phyloP scores from a whole-genome alignment of 306 rosid genomes.

The Dryas drummondii region DNA sequence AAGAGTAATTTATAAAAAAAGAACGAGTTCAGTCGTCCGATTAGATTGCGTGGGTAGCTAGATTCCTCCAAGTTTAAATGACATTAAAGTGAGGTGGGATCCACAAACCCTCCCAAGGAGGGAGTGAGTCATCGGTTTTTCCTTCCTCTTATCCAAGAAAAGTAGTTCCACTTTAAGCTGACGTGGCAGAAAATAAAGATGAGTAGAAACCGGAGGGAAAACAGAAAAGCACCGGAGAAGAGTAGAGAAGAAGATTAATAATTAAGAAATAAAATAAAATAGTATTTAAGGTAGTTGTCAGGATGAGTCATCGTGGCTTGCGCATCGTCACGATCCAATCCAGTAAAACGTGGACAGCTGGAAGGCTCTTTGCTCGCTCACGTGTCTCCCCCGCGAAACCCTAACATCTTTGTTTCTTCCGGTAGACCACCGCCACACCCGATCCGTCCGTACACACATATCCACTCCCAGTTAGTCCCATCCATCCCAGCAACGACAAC shows the following conservation, averaged over 20 bases:
- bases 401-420: constrained; percentile 16
- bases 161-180: neutral
- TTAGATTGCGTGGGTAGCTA: too few species aligned
- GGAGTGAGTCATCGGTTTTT: neutral
- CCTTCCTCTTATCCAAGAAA: neutral
- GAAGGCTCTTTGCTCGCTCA: constrained; percentile 31
- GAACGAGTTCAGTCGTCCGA: too few species aligned
- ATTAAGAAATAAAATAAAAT: neutral
- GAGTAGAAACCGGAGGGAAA: neutral
- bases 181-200: neutral
- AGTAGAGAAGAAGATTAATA: neutral
- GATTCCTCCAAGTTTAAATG: too few species aligned
- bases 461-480: neutral
- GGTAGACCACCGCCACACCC: constrained; percentile 39
- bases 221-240: neutral
- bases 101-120: neutral
- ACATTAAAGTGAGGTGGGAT: too few species aligned
- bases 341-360: constrained; percentile 64
- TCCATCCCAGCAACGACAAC: constrained; percentile 7
- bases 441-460: constrained; percentile 28
- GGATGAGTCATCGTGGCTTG: constrained; percentile 54
- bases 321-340: constrained; percentile 49
- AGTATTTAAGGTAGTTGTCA: constrained; percentile 47
- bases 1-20: too few species aligned
- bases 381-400: constrained; percentile 56